Percentiles rank a stretch among this genome's conserved stretches.
These are phyloP conservation scores for Penicillium sp. DNA, from an alignment of 2,329 filamentous ascomycete genomes.

Conservation along the genomic window DNA sequence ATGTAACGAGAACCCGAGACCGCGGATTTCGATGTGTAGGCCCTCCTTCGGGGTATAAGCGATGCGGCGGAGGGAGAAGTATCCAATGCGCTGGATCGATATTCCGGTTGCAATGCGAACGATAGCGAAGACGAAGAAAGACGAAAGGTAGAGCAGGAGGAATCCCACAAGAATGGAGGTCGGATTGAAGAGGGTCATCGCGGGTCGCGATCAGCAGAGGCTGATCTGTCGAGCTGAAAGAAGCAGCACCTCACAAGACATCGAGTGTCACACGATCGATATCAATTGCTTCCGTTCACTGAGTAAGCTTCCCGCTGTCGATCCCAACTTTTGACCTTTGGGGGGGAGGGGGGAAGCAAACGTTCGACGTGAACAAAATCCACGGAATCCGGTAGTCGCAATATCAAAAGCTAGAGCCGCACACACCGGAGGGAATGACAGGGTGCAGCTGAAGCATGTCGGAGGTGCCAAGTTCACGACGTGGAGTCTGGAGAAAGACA, in stretches of 20 bases:
- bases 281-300: constrained; percentile 6
- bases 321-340: constrained; percentile 7
- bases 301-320: constrained; percentile 6
- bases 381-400: background rate
- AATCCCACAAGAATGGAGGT: constrained; percentile 84
- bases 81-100: constrained; percentile 93
- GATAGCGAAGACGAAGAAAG: constrained; percentile 91
- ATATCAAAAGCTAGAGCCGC: constrained; percentile 6
- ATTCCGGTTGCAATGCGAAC: constrained; percentile 88
- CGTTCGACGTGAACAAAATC: background rate
- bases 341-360: background rate
- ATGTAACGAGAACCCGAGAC: constrained; percentile 83
- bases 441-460: constrained; percentile 12
- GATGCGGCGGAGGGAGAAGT: constrained; percentile 85
- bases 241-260: constrained; percentile 18
- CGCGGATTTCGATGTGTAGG: constrained; percentile 82
- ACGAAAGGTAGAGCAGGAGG: constrained; percentile 82
- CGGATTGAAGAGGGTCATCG: constrained; percentile 54
- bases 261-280: constrained; percentile 10
- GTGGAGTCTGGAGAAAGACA: constrained; percentile 18
- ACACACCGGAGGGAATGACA: constrained; percentile 4
- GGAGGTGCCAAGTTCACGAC: constrained; percentile 8
- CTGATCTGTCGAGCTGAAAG: constrained; percentile 28
- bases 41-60: constrained; percentile 88
- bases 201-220: constrained; percentile 33